A percentile compares a stretch with the other conserved stretches of the same genome.
These are phyloP conservation scores for Lactifluus volemus DNA, from an alignment of 768 basidiomycete genomes.

Conservation along the genomic window DNA sequence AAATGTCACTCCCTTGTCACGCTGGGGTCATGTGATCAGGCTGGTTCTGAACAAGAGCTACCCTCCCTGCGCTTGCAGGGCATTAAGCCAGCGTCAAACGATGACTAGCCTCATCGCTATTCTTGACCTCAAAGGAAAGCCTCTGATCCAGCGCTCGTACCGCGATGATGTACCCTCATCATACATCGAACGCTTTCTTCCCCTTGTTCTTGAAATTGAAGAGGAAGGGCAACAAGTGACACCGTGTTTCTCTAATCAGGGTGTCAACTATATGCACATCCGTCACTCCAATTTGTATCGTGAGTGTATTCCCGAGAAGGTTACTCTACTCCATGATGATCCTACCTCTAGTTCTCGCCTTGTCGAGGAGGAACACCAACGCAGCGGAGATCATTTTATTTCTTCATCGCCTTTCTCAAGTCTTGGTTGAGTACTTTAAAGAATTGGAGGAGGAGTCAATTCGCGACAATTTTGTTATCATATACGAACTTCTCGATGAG, in stretches of 20 bases:
- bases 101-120: slow-evolving; percentile 80
- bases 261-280: slow-evolving; percentile 98
- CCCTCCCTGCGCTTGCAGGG: no score
- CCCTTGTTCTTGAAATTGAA: slow-evolving; percentile 88
- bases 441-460: slow-evolving; percentile 99
- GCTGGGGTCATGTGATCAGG: no score
- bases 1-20: no score
- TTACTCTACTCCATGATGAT: background rate
- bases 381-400: slow-evolving; percentile 95
- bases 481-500: slow-evolving; percentile 97
- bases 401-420: slow-evolving; percentile 86
- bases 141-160: slow-evolving; percentile 93
- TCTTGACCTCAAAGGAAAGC: slow-evolving; percentile 97
- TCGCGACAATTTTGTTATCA: slow-evolving; percentile 98
- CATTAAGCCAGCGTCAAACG: background rate
- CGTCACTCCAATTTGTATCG: slow-evolving; percentile 95
- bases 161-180: slow-evolving; percentile 89
- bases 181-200: slow-evolving; percentile 89
- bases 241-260: slow-evolving; percentile 92
- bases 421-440: slow-evolving; percentile 97
- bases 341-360: slow-evolving; percentile 63
- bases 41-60: no score
- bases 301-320: slow-evolving; percentile 34
- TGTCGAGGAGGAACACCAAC: slow-evolving; percentile 94
- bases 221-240: slow-evolving; percentile 96